phyloP scores from a whole-genome alignment of 2,329 filamentous ascomycete species.

The Pestalotiopsis sp. region DNA sequence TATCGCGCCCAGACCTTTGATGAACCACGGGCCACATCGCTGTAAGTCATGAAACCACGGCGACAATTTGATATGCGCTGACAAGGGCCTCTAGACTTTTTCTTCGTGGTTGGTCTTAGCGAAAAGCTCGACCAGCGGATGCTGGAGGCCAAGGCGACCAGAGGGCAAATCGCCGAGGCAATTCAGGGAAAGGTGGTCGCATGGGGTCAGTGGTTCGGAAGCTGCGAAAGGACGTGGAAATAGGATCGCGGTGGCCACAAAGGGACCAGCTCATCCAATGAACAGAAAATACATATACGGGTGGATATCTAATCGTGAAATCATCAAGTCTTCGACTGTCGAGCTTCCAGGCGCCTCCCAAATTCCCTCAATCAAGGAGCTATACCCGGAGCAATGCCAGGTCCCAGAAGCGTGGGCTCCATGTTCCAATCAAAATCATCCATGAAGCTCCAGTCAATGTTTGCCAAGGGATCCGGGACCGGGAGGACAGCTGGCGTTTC shows the following conservation, averaged over 20 bases:
- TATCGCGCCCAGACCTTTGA: conserved; percentile 45
- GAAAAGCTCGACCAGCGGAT: conserved; percentile 41
- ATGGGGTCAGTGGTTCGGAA: conserved; percentile 52
- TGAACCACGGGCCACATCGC: conserved; percentile 54
- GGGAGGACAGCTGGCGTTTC: conserved; percentile 9
- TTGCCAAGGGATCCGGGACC: conserved; percentile 20
- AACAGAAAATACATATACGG: background rate
- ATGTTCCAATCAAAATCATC: conserved; percentile 35
- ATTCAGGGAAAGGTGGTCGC: conserved; percentile 50
- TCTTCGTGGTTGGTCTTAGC: conserved; percentile 49
- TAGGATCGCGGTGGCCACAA: background rate
- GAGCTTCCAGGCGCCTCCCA: background rate
- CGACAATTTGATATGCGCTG: background rate
- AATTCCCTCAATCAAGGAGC: background rate
- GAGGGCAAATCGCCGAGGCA: conserved; percentile 43
- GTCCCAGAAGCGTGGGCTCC: conserved; percentile 21
- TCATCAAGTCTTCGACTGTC: background rate
- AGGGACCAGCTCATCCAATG: background rate
- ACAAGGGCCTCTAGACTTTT: conserved; percentile 43
- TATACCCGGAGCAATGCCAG: conserved; percentile 8
- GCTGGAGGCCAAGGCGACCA: conserved; percentile 40
- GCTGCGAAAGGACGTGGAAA: conserved; percentile 44
- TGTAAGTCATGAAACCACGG: conserved; percentile 34
- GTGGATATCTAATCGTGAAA: background rate
- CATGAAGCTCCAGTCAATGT: conserved; percentile 36